phyloP scores from a whole-genome alignment of 1,284 basidiomycete species.

The Singerocomus inundabilis region DNA sequence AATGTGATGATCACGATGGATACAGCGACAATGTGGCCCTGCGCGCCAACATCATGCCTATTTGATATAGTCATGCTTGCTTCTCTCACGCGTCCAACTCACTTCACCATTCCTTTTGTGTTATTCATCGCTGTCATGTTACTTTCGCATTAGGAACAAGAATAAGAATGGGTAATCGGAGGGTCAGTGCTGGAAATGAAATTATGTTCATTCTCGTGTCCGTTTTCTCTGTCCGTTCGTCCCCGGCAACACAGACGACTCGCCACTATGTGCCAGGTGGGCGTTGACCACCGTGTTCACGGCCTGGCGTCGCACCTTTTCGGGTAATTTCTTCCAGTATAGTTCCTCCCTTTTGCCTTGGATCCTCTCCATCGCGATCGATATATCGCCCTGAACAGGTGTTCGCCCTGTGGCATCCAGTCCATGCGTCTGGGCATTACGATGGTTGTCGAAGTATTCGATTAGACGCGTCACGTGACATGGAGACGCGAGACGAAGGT shows the following conservation, averaged over 20 bases:
- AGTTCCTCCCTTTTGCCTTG: constrained; percentile 61
- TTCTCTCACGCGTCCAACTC: background rate
- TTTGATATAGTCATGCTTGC: background rate
- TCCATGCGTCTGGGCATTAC: constrained; percentile 44
- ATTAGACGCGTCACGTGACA: constrained; percentile 45
- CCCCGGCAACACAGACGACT: background rate
- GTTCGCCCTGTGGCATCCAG: constrained; percentile 45
- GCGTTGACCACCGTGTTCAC: constrained; percentile 43
- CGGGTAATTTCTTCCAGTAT: constrained; percentile 77
- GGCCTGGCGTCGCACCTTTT: constrained; percentile 62
- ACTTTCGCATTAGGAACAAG: background rate
- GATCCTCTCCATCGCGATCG: constrained; percentile 54
- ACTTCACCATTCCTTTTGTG: background rate
- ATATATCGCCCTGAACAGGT: constrained; percentile 19
- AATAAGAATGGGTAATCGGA: background rate
- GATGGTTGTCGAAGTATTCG: constrained; percentile 40
- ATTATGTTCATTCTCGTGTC: constrained; percentile 2
- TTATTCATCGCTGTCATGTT: constrained; percentile 4
- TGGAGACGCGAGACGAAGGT: constrained; percentile 64
- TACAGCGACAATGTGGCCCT: background rate
- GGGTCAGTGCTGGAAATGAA: background rate
- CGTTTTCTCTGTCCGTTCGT: constrained; percentile 13
- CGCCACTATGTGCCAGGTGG: background rate
- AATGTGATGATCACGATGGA: background rate
- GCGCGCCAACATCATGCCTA: background rate